Conservation (phyloP, 1,139 yeast species). For the Cylindricascospora bacillispora region DNA sequence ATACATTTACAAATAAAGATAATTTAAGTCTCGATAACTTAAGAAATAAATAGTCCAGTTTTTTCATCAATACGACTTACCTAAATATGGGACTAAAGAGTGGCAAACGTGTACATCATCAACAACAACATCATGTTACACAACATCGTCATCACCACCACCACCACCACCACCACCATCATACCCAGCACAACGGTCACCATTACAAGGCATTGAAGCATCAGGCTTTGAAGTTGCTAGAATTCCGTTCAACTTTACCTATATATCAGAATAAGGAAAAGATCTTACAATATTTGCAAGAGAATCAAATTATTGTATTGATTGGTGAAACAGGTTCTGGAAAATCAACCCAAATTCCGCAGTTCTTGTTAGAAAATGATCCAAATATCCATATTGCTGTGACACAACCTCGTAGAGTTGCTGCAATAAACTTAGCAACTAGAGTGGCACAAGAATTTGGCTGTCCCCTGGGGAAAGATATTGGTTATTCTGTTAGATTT, state of each 20-base stretch:
- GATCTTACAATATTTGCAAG: conserved; percentile 41
- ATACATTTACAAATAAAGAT: too few relatives aligned
- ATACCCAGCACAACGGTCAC: too few relatives aligned
- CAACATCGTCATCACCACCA: too few relatives aligned
- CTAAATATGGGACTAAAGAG: too few relatives aligned
- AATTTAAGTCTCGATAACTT: too few relatives aligned
- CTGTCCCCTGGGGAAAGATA: conserved; percentile 58
- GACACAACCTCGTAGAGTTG: conserved; percentile 96
- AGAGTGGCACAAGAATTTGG: conserved; percentile 90
- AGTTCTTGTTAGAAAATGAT: conserved; percentile 45
- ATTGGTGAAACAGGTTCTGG: conserved; percentile 99
- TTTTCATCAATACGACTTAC: too few relatives aligned
- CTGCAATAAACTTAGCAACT: conserved; percentile 86
- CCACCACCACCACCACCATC: too few relatives aligned
- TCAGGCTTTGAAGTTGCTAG: too few relatives aligned
- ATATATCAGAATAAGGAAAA: conserved; percentile 60
- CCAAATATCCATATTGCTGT: conserved; percentile 48
- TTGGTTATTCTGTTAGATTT: conserved; percentile 93
- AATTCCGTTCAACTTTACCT: conserved; percentile 55
- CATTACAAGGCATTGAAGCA: too few relatives aligned
- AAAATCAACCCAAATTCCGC: conserved; percentile 96
- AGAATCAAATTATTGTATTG: conserved; percentile 59
- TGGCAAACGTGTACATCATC: too few relatives aligned
- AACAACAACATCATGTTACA: too few relatives aligned
- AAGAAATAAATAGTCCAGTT: too few relatives aligned